Evolutionary conservation across 2,329 filamentous ascomycete genomes (phyloP), one percentile per base, ranked within the genome.

Genomic region (Colletotrichum agaves): DNA sequence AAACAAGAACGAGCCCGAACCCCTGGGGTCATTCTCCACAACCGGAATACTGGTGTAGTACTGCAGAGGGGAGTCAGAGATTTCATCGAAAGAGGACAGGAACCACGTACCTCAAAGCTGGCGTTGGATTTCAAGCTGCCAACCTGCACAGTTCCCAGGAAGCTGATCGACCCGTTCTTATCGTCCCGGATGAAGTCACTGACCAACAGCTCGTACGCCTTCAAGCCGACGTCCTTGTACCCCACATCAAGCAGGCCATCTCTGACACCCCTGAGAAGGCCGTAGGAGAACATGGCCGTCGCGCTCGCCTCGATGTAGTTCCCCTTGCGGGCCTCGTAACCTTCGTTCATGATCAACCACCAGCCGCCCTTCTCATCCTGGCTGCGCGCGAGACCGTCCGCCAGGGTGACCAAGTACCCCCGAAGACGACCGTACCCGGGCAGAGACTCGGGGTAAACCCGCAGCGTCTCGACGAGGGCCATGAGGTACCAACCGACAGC

Each of bases 241-340:
- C 81, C 83, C 37, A 0, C 81, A 82, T 5, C 80, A 49, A 33
- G 78, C 73, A 8, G 78, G 75, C 0, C 83, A 4, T 52, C 56
- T 27, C 49, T 55, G 37, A 66, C 66, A 27, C 86, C 70, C 81
- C 83, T 12, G 10, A 88, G 73, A 67, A 87, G 75, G 0, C 84
- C 82, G 61, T 85, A 87, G 0, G 81, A 79, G 71, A 88, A 89
- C 83, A 90, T 87, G 3, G 85, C 86, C 2, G 84, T 84, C 7
- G 82, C 87, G 35, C 85, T 87, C 37, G 84, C 85, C 77, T 90
- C 86, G 53, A 90, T 84, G 74, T 87, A 90, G 74, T 90, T 90
- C 2, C 85, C 86, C 50, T 80, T 70, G 43, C 75, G 71, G 1
- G 80, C 81, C 0, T 82, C 80, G 61, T 84, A 83, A 27, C 80